Evolutionary conservation across 768 basidiomycete genomes (phyloP).

Genomic region (Udeniomyces megalosporus): DNA sequence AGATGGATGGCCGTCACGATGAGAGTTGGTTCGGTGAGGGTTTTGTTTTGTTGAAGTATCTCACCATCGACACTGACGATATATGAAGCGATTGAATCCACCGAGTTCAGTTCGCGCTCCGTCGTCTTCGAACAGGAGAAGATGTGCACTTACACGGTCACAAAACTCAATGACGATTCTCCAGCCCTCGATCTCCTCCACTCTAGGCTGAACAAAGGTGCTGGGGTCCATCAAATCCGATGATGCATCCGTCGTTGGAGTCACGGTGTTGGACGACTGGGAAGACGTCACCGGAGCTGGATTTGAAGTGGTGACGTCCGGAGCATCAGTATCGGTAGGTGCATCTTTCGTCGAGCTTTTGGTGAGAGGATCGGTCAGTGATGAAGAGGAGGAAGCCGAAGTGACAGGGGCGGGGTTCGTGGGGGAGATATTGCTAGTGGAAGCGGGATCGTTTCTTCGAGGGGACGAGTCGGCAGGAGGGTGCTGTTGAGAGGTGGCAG

Average conservation of each 20-base stretch:
- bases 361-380: too few species aligned
- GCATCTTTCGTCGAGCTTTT: too few species aligned
- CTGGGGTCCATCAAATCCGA: slow-evolving; percentile 20
- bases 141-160: slow-evolving; percentile 49
- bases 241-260: not conserved
- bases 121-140: not conserved
- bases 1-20: not conserved
- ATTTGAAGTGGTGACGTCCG: not conserved
- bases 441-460: not conserved
- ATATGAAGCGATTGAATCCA: too few species aligned
- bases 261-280: not conserved
- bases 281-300: not conserved
- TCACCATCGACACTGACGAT: slow-evolving; percentile 57
- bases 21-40: too few species aligned
- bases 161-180: slow-evolving; percentile 75
- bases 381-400: too few species aligned
- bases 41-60: too few species aligned
- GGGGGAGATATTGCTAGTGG: not conserved
- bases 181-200: slow-evolving; percentile 31
- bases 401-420: not conserved
- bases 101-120: slow-evolving; percentile 11
- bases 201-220: slow-evolving; percentile 20
- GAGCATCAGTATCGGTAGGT: not conserved
- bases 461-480: too few species aligned
- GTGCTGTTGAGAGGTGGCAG: too few species aligned